Conservation (phyloP, 2,329 filamentous ascomycete species). For the Colletotrichum eremochloae region DNA sequence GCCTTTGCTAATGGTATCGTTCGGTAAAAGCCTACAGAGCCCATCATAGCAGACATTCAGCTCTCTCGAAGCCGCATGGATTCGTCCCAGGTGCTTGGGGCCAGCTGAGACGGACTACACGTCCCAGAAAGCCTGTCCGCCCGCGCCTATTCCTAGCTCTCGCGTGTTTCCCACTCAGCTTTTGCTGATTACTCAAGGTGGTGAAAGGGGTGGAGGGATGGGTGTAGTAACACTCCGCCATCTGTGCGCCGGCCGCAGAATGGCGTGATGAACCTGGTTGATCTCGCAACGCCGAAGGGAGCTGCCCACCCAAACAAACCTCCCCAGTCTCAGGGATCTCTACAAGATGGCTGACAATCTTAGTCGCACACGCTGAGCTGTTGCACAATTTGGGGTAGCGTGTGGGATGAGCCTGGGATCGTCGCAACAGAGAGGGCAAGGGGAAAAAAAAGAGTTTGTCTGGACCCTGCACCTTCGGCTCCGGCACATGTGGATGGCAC, state of each 20-base stretch:
- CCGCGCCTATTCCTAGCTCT: background rate
- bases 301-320: background rate
- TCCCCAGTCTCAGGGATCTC: constrained; percentile 21
- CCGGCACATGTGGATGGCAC: constrained; percentile 20
- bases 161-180: background rate
- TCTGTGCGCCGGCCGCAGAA: constrained; percentile 33
- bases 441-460: constrained; percentile 18
- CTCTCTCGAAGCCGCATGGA: background rate
- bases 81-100: constrained; percentile 11
- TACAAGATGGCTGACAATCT: background rate
- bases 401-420: background rate
- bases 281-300: constrained; percentile 32
- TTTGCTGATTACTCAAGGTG: background rate
- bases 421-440: background rate
- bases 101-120: background rate
- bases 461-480: constrained; percentile 29
- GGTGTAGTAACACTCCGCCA: constrained; percentile 17
- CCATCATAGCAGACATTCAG: background rate
- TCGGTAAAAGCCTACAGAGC: background rate
- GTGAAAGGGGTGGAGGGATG: background rate
- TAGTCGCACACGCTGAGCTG: constrained; percentile 9
- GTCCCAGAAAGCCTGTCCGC: background rate
- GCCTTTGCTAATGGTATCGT: background rate
- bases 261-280: constrained; percentile 38
- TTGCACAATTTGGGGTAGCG: background rate